A percentile compares a stretch with the other conserved stretches of the same genome.
These are phyloP conservation scores for Fusarium coffeatum DNA, from an alignment of 2,329 filamentous ascomycete species.

Conservation along the genomic window DNA sequence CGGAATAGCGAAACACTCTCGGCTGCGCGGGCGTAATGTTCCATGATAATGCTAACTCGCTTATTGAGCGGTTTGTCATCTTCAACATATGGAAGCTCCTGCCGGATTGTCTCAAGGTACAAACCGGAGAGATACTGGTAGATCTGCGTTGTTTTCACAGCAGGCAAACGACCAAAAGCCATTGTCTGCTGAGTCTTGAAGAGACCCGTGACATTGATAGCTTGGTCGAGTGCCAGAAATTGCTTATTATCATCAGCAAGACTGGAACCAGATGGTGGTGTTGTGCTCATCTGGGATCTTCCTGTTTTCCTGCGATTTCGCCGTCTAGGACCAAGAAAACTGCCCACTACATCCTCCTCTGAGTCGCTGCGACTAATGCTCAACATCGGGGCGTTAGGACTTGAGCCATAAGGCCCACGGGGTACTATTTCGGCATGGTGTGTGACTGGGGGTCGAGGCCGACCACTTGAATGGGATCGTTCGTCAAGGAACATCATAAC, in stretches of 20 bases:
- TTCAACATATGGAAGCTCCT: constrained; percentile 58
- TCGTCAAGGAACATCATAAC: constrained; percentile 72
- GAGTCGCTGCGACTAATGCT: constrained; percentile 72
- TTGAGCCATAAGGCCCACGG: constrained; percentile 60
- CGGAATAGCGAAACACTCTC: constrained; percentile 68
- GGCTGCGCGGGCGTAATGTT: constrained; percentile 68
- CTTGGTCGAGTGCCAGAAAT: constrained; percentile 66
- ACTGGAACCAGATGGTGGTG: constrained; percentile 60
- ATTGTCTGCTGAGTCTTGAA: constrained; percentile 72
- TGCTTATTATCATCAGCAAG: constrained; percentile 52
- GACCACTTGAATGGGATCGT: constrained; percentile 55
- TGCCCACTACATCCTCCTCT: constrained; percentile 72
- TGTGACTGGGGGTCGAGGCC: constrained; percentile 56
- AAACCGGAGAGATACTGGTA: constrained; percentile 68
- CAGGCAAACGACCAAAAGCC: constrained; percentile 69
- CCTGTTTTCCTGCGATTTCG: constrained; percentile 57
- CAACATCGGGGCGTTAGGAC: constrained; percentile 61
- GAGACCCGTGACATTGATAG: constrained; percentile 66
- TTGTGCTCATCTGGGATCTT: constrained; percentile 64
- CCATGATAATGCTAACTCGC: constrained; percentile 63
- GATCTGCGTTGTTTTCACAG: constrained; percentile 60
- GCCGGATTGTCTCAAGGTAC: constrained; percentile 67
- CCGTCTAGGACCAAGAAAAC: constrained; percentile 65
- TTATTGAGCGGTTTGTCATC: constrained; percentile 56
- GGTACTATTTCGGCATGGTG: constrained; percentile 52